These are phyloP conservation scores for Apiotrichum veenhuisii DNA, from an alignment of 1,284 basidiomycete species.

Conservation along the genomic window DNA sequence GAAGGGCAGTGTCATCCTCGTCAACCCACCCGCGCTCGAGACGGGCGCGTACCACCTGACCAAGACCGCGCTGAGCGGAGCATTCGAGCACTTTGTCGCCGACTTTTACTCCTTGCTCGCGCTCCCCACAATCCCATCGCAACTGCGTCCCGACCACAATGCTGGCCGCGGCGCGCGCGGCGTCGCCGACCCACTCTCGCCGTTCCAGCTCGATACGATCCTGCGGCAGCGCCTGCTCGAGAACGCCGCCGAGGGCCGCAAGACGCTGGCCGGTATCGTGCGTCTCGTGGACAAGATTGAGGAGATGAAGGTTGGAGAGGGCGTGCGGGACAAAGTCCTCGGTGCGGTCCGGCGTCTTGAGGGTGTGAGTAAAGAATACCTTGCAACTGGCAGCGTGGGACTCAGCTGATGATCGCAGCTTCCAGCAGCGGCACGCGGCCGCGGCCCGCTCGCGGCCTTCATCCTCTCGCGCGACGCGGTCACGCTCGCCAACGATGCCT, in stretches of 20 bases:
- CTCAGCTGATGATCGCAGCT: conserved; percentile 1
- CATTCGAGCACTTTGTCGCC: conserved; percentile 67
- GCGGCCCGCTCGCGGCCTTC: conserved; percentile 48
- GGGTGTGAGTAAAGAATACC: conserved; percentile 53
- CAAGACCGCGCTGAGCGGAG: conserved; percentile 51
- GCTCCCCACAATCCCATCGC: conserved; percentile 60
- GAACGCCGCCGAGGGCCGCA: conserved; percentile 64
- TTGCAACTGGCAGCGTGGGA: not conserved
- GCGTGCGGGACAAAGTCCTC: conserved; percentile 68
- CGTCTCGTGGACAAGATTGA: conserved; percentile 76
- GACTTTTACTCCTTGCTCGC: conserved; percentile 78
- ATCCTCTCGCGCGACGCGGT: conserved; percentile 64
- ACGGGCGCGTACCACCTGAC: conserved; percentile 28
- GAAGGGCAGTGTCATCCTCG: conserved; percentile 85
- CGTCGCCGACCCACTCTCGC: conserved; percentile 20
- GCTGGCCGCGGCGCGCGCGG: not conserved
- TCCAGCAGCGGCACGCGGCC: conserved; percentile 3
- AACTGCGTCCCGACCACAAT: conserved; percentile 16
- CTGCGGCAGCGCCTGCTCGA: conserved; percentile 67
- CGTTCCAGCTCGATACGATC: conserved; percentile 75
- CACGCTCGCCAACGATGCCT: conserved; percentile 75
- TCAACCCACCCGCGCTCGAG: conserved; percentile 57
- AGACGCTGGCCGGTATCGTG: conserved; percentile 74
- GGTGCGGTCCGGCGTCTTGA: conserved; percentile 67
- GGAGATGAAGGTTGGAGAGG: conserved; percentile 80